Evolutionary conservation across 2,329 filamentous ascomycete species (phyloP).

Genomic region (Fusarium compactum): DNA sequence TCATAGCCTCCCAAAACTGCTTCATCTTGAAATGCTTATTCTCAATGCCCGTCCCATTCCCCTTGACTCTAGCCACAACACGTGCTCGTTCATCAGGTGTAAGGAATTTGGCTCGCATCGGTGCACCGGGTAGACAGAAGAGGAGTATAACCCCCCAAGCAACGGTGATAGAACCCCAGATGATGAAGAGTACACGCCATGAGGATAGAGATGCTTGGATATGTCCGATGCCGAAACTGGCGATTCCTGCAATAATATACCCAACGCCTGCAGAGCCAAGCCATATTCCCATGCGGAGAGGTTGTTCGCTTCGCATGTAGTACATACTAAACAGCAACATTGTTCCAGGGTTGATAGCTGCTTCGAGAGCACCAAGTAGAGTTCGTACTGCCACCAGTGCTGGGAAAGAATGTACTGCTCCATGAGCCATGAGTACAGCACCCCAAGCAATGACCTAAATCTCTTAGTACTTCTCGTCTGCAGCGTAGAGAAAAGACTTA

Average conservation of each 20-base stretch:
- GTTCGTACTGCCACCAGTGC: not conserved
- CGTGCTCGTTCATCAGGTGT: conserved; percentile 59
- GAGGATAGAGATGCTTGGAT: conserved; percentile 19
- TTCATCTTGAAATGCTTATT: conserved; percentile 63
- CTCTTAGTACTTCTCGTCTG: not conserved
- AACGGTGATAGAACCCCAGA: conserved; percentile 45
- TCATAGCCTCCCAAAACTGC: conserved; percentile 61
- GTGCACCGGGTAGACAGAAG: conserved; percentile 65
- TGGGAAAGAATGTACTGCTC: conserved; percentile 1
- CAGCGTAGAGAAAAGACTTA: accelerated
- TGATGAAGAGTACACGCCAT: conserved; percentile 33
- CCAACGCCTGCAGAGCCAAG: conserved; percentile 32
- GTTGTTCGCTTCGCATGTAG: conserved; percentile 35
- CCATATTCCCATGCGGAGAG: conserved; percentile 39
- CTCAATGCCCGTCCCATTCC: conserved; percentile 64
- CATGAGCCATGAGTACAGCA: conserved; percentile 6
- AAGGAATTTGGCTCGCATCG: conserved; percentile 63
- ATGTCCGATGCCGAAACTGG: conserved; percentile 40
- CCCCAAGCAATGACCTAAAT: conserved; percentile 9
- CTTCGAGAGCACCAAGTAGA: conserved; percentile 5
- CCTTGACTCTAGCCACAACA: conserved; percentile 61
- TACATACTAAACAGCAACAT: conserved; percentile 42
- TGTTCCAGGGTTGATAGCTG: conserved; percentile 13
- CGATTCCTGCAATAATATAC: conserved; percentile 38
- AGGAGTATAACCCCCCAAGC: conserved; percentile 67